Evolutionary conservation across 352 stramenopile genomes (phyloP).

Genomic region (Phytophthora melonis): DNA sequence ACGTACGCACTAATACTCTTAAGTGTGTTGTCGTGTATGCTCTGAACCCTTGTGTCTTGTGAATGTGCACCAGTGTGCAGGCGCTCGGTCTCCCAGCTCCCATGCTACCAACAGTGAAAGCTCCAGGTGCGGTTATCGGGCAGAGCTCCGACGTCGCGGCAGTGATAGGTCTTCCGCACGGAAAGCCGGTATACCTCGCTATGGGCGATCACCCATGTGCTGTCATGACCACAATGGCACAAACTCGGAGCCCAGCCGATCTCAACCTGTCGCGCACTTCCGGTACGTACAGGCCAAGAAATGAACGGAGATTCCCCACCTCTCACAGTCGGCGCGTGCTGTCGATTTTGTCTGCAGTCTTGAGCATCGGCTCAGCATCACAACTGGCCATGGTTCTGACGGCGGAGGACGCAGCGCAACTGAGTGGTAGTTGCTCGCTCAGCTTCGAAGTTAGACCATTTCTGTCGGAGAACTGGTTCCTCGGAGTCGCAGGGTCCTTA

Average conservation of each 20-base stretch:
- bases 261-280: conserved; percentile 47
- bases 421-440: conserved; percentile 29
- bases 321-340: conserved; percentile 8
- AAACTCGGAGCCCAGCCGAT: conserved; percentile 26
- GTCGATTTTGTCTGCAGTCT: conserved; percentile 39
- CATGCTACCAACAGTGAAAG: conserved; percentile 56
- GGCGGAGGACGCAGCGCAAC: conserved; percentile 31
- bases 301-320: neutral
- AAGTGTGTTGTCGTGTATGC: neutral
- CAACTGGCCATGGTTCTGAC: conserved; percentile 76
- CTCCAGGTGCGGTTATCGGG: conserved; percentile 56
- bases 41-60: neutral
- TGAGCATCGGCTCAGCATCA: conserved; percentile 78
- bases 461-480: conserved; percentile 48
- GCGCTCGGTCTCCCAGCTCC: conserved; percentile 59
- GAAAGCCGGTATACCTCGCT: conserved; percentile 53
- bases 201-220: conserved; percentile 82
- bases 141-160: conserved; percentile 19
- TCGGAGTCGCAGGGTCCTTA: conserved; percentile 70
- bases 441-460: conserved; percentile 79
- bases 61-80: conserved; percentile 40
- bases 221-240: conserved; percentile 53
- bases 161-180: conserved; percentile 43
- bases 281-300: conserved; percentile 4
- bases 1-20: conserved; percentile 33